Evolutionary conservation across 495 filamentous ascomycete genomes (phyloP), one percentile per base, ranked within the genome.

Genomic region (Pyrenula aspistea): DNA sequence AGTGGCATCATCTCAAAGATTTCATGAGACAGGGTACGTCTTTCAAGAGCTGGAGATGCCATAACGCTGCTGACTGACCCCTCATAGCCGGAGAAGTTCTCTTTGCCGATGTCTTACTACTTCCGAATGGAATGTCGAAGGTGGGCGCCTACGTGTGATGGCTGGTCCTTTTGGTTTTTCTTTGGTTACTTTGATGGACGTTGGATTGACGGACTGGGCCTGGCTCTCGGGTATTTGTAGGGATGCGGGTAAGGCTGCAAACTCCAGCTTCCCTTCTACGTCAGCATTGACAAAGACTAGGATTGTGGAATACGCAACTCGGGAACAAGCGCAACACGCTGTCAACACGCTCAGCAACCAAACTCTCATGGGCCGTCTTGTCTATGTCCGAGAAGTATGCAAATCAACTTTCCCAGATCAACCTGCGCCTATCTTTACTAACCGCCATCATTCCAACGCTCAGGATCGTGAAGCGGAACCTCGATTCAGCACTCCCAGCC

Each of bases 121-220:
- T 98, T 90, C 94, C 94, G 69, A 98, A 98, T 84, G 93, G 93
- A 90, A 98, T 98, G 93, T 96, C 92, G 88, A 98, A 98, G 94
- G 93, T 96, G 90, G 89, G 90, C 88, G 84, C 83, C 84, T 88
- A 89, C 82, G 82, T 84, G 82, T 91, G 84, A 82, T 83, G 88
- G 83, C 83, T 89, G 86, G 84, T 81, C 84, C 85, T 78, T 81
- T 81, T 79, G 73, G 77, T 79, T 78, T 83, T 70, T 68, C 64
- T 68, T 68, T 74, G 68, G 65, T 71, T 70, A 59, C 60, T 70
- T 77, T 91, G 83, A 84, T 87, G 89, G 88, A 89, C 85, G 85
- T 89, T 94, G 89, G 88, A 89, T 98, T 98, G 91, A 98, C 93
- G 91, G 92, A 85, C 84, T 85, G 88, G 91, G 90, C 85, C 83